Base-by-base conservation (phyloP, 441 rosid genomes). In the Populus hybrid region DNA sequence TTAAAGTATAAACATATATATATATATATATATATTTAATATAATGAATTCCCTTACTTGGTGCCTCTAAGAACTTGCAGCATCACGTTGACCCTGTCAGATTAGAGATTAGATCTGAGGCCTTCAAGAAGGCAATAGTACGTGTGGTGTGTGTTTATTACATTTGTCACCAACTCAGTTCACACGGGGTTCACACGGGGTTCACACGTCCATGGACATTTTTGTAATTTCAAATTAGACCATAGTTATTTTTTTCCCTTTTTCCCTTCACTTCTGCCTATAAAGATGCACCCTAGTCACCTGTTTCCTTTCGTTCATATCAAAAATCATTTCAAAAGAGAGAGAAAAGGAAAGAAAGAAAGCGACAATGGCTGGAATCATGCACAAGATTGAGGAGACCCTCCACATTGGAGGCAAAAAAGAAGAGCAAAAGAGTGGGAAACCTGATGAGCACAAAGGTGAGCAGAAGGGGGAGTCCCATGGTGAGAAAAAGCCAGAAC, bases 391-490 rank as follows among this genome's bases (percentile, higher is more conserved):
- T 38, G 93, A 59, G 21, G 96, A 89, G 77, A 87, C 91, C 38
- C 97, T 94, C 70, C 91, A 89, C 86, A 85, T 91, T 5, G 98
- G 97, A 85, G 98, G 94, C 70, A 82, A 87, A 74, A 81, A 88
- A 70, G 87, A 83, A 40, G 83, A 46, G 10, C 72, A 80, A 26
- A 64, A 68, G 38, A 73, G 59, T 1, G 82, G 70, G 18, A 40
- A 28, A 16, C 80, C 88, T 20, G 66, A 72, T 35, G 38, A 35
- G 8, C 38, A 35, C 38, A 35, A 50, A 20, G 38, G 38, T 35
- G 38, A 35, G 6, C 8, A 35, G 78, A 88, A 30, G 57, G 57
- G 20, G 57, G 57, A 46, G 57, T 14, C 0, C 18, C 57, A 4
- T 14, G 57, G 57, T 46, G 57, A 46, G 57, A 1, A 12, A 6